A percentile compares a stretch with the other conserved stretches of the same genome.
Conservation (phyloP, 331 rosid genomes). For the Cucumis variabilis region DNA sequence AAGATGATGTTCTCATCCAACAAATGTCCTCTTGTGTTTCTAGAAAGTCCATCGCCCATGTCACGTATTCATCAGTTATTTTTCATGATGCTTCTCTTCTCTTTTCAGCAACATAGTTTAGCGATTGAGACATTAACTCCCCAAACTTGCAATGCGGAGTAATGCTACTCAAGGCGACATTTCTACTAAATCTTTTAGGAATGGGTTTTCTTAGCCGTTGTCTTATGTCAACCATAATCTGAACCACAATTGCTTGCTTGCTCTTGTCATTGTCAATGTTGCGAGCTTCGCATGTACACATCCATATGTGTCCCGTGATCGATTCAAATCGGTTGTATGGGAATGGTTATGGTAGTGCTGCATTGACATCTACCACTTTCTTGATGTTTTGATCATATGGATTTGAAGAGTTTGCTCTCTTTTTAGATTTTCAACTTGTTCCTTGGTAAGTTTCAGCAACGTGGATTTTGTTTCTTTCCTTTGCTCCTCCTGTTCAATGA, state of each 20-base stretch:
- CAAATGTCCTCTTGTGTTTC: conserved; percentile 54
- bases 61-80: conserved; percentile 48
- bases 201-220: conserved; percentile 52
- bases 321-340: conserved; percentile 53
- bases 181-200: conserved; percentile 61
- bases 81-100: conserved; percentile 61
- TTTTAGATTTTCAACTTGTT: conserved; percentile 41
- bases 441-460: conserved; percentile 43
- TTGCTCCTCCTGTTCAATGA: conserved; percentile 42
- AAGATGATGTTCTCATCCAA: conserved; percentile 44
- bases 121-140: conserved; percentile 53
- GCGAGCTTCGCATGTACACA: conserved; percentile 60
- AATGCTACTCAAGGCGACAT: conserved; percentile 49
- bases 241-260: conserved; percentile 23
- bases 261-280: conserved; percentile 35
- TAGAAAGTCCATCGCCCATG: conserved; percentile 46
- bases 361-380: neutral
- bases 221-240: conserved; percentile 53
- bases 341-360: neutral
- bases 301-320: conserved; percentile 60
- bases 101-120: conserved; percentile 58
- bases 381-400: neutral
- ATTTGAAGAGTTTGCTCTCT: neutral
- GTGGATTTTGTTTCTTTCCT: conserved; percentile 45
- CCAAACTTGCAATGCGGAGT: conserved; percentile 47